These are phyloP conservation scores for Sclerotiophoma versabilis DNA, from an alignment of 2,329 filamentous ascomycete species.

Conservation along the genomic window DNA sequence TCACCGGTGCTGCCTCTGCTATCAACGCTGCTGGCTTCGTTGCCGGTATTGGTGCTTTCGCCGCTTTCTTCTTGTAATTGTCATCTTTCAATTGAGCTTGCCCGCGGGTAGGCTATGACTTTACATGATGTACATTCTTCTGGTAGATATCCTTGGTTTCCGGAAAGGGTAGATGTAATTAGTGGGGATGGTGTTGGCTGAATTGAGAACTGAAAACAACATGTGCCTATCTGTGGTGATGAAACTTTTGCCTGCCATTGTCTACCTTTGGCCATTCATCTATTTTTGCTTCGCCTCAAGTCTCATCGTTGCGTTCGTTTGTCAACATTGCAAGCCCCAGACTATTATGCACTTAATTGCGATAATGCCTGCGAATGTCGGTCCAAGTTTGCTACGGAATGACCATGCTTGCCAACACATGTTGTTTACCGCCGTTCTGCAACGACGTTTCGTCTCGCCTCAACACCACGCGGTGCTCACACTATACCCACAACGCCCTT, in stretches of 20 bases:
- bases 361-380: no score
- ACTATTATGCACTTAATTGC: no score
- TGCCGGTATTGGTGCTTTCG: slow-evolving; percentile 52
- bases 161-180: slow-evolving; percentile 42
- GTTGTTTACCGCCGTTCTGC: slow-evolving; percentile 8
- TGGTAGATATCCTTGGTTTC: slow-evolving; percentile 36
- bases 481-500: background rate
- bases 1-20: slow-evolving; percentile 49
- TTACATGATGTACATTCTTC: slow-evolving; percentile 46
- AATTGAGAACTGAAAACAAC: slow-evolving; percentile 27
- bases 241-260: no score
- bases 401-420: no score
- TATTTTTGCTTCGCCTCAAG: no score
- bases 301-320: no score
- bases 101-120: slow-evolving; percentile 47
- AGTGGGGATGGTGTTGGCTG: slow-evolving; percentile 29
- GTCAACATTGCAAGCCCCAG: no score
- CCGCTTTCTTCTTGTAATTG: slow-evolving; percentile 54
- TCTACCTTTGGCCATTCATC: no score
- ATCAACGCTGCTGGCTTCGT: slow-evolving; percentile 49
- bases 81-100: slow-evolving; percentile 45
- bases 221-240: no score
- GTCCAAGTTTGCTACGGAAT: no score
- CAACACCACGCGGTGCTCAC: background rate
- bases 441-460: background rate